Evolutionary conservation across 768 basidiomycete genomes (phyloP).

Genomic region (Kwoniella sp.): DNA sequence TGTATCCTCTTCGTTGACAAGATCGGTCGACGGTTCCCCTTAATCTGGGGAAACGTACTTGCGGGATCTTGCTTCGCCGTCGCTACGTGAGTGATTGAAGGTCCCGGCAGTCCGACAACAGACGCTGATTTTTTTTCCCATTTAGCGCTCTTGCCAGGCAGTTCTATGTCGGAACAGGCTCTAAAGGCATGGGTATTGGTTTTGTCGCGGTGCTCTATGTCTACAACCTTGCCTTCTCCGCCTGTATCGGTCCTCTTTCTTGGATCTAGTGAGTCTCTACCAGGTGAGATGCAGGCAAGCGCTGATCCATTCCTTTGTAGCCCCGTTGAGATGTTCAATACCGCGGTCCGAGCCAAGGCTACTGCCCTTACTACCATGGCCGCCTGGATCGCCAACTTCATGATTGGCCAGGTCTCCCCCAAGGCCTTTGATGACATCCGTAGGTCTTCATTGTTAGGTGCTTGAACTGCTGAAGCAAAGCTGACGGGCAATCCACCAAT

Average conservation of each 20-base stretch:
- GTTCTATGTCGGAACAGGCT: constrained; percentile 29
- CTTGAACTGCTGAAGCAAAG: constrained; percentile 2
- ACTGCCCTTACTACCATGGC: constrained; percentile 64
- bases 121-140: neutral
- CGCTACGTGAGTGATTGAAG: constrained; percentile 41
- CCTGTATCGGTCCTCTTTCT: constrained; percentile 63
- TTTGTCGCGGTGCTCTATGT: constrained; percentile 57
- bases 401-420: constrained; percentile 50
- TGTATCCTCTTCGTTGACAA: constrained; percentile 69
- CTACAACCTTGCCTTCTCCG: constrained; percentile 70
- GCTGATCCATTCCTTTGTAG: too few species aligned
- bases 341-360: constrained; percentile 78
- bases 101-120: too few species aligned
- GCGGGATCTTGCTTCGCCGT: constrained; percentile 43
- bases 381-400: constrained; percentile 50
- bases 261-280: constrained; percentile 46
- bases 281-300: too few species aligned
- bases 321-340: constrained; percentile 78
- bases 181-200: constrained; percentile 31
- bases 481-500: too few species aligned
- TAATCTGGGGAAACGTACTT: constrained; percentile 43
- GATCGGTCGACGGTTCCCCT: constrained; percentile 65
- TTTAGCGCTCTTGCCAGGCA: constrained; percentile 31
- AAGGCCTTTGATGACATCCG: constrained; percentile 43
- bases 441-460: constrained; percentile 17